Percentiles rank a stretch among this genome's conserved stretches.
These are phyloP conservation scores for Diaporthe sp. DNA, from an alignment of 2,329 filamentous ascomycete genomes.

Conservation along the genomic window DNA sequence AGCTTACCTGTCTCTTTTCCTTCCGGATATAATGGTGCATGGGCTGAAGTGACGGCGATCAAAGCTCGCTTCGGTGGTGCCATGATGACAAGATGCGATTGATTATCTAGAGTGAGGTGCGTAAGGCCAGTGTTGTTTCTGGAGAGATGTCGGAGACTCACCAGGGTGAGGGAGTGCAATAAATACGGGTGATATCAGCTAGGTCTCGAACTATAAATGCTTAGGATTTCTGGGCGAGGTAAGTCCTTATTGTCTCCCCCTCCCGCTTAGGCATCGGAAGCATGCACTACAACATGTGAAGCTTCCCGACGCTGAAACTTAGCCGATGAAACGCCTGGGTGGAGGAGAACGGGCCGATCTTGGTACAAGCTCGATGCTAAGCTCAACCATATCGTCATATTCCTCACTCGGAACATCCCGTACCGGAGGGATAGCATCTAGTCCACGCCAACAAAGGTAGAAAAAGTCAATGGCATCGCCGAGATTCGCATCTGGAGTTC, in stretches of 20 bases:
- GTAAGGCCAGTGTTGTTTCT: not conserved
- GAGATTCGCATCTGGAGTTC: no score
- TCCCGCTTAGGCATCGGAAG: not conserved
- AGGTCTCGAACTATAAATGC: not conserved
- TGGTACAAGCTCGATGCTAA: constrained; percentile 9
- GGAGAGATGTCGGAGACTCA: not conserved
- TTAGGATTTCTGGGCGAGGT: not conserved
- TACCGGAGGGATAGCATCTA: not conserved
- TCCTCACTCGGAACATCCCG: not conserved
- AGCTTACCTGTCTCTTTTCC: not conserved
- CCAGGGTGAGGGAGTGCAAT: not conserved
- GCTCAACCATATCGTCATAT: no score
- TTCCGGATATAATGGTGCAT: not conserved
- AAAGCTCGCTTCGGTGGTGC: not conserved
- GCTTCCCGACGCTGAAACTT: not conserved
- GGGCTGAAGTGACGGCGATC: not conserved
- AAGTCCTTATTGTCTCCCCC: not conserved
- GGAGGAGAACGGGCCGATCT: not conserved
- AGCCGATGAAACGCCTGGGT: not conserved
- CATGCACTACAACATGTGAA: not conserved
- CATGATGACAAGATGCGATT: not conserved
- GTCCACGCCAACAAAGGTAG: not conserved
- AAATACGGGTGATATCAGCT: not conserved
- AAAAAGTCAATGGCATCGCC: no score
- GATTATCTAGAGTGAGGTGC: not conserved